Base-by-base conservation (phyloP, 768 basidiomycete species). In the Suillus paluster region DNA sequence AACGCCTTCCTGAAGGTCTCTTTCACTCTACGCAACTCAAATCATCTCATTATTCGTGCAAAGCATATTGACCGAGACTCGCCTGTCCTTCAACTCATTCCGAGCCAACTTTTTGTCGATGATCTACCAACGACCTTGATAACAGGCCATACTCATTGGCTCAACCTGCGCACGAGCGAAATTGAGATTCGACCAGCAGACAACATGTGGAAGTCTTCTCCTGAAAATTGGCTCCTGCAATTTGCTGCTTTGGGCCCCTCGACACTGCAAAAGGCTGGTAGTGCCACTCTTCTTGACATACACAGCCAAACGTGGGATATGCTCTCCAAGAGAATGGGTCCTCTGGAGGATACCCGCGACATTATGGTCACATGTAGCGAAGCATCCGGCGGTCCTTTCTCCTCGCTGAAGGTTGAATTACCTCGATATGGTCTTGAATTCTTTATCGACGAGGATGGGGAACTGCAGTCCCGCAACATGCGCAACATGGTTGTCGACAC, bases 371-470 rank as follows among this genome's bases (percentile, higher is more conserved):
- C 59, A 1, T 48, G 21, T 7, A 57, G 50, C 4, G 30, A 44
- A 1, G 41, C n/a, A 4, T 23, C 14, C 11, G 27, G 59, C 25
- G 27, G 17, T 19, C 45, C 38, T 4, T n/a, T n/a, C n/a, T 39
- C 38, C 9, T 61, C 46, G 9, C 60, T 84, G 0, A 68, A 64
- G 1, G 70, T 77, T 42, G 57, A 68, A 1, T 67, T 84, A 12
- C 82, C 81, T 34, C 80, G 82, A 15, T 79, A 78, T 53, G 68
- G 70, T 4, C 67, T 84, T 11, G 71, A 75, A 2, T 84, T 85
- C 59, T 77, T 75, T 45, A 38, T 81, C 23, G 71, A 77, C 38
- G 53, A 69, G 1, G 67, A 67, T 2, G 66, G 68, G n/a, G 67
- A 72, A 27, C 66, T 84, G n/a, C 77, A 80, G 60, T 83, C 78